Evolutionary conservation across 2,329 filamentous ascomycete species (phyloP).

Genomic region (Drechslera avenae): DNA sequence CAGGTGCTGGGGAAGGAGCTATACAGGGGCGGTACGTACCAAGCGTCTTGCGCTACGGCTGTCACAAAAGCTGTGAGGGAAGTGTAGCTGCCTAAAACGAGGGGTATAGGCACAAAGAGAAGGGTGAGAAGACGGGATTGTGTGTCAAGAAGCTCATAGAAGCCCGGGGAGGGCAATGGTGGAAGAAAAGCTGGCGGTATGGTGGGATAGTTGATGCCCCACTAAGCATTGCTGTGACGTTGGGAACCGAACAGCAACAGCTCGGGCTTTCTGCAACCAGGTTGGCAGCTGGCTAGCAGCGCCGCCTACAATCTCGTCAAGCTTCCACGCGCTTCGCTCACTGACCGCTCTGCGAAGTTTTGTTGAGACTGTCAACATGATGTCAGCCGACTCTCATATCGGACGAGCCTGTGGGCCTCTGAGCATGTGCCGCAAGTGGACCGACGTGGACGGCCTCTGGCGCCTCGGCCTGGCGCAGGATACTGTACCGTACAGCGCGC

Average conservation of each 20-base stretch:
- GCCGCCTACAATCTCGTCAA: constrained; percentile 19
- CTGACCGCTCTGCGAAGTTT: constrained; percentile 12
- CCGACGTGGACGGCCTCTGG: constrained; percentile 1
- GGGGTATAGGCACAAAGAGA: not conserved
- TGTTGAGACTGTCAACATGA: constrained; percentile 23
- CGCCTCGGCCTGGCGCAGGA: not conserved
- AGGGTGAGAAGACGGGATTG: not conserved
- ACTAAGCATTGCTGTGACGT: constrained; percentile 17
- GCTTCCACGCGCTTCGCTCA: constrained; percentile 23
- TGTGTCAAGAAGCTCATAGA: constrained; percentile 9
- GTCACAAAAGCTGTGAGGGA: constrained; percentile 6
- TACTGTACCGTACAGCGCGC: too few relatives aligned
- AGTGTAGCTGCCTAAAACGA: not conserved
- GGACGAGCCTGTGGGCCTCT: constrained; percentile 11
- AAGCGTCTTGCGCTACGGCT: constrained; percentile 8
- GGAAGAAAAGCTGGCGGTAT: constrained; percentile 21
- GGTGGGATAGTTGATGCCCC: constrained; percentile 20
- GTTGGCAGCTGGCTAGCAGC: constrained; percentile 13
- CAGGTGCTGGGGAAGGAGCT: constrained; percentile 15
- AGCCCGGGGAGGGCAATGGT: constrained; percentile 13
- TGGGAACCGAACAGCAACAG: constrained; percentile 14
- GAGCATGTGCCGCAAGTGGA: constrained; percentile 8
- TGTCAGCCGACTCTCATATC: constrained; percentile 23
- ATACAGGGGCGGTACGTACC: not conserved
- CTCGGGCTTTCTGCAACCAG: constrained; percentile 9